These are phyloP conservation scores for Vigna mungo DNA, from an alignment of 306 rosid genomes.

Conservation along the genomic window DNA sequence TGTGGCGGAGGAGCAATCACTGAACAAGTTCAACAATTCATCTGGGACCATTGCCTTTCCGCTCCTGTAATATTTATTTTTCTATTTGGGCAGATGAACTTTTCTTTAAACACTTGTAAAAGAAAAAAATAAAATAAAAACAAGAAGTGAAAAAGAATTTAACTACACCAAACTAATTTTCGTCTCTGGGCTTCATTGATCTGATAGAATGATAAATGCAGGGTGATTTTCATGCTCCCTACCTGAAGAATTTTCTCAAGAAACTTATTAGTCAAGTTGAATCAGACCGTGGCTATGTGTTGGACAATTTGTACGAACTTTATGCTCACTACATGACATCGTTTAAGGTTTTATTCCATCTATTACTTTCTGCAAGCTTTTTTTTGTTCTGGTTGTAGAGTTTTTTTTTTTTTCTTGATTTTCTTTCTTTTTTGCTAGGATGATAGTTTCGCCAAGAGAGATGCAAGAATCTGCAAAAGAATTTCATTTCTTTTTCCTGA, in stretches of 20 bases:
- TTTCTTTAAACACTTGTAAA: no score
- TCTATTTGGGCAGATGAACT: not conserved
- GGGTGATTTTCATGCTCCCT: slow-evolving; percentile 68
- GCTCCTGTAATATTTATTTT: slow-evolving; percentile 45
- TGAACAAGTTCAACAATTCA: slow-evolving; percentile 72
- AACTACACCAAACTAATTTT: not conserved
- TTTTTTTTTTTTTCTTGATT: slow-evolving; percentile 35
- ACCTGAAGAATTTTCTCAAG: slow-evolving; percentile 79
- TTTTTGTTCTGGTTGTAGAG: not conserved
- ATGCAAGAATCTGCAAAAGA: slow-evolving; percentile 66
- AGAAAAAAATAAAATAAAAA: no score
- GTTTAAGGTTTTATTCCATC: slow-evolving; percentile 57
- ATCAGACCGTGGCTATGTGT: slow-evolving; percentile 56
- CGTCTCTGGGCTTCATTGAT: not conserved
- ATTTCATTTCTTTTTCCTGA: slow-evolving; percentile 77
- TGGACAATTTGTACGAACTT: slow-evolving; percentile 74
- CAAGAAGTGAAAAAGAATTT: no score
- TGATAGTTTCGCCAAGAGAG: slow-evolving; percentile 52
- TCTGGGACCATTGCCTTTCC: slow-evolving; percentile 74
- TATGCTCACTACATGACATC: slow-evolving; percentile 76
- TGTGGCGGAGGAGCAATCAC: slow-evolving; percentile 78
- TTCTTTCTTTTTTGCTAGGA: slow-evolving; percentile 50
- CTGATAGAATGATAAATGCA: slow-evolving; percentile 43
- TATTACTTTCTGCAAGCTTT: slow-evolving; percentile 13
- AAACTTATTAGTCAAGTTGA: slow-evolving; percentile 81